Evolutionary conservation across 805 yeast genomes (phyloP), one percentile per base, ranked within the genome.

Genomic region (Scheffersomyces spartinae): DNA sequence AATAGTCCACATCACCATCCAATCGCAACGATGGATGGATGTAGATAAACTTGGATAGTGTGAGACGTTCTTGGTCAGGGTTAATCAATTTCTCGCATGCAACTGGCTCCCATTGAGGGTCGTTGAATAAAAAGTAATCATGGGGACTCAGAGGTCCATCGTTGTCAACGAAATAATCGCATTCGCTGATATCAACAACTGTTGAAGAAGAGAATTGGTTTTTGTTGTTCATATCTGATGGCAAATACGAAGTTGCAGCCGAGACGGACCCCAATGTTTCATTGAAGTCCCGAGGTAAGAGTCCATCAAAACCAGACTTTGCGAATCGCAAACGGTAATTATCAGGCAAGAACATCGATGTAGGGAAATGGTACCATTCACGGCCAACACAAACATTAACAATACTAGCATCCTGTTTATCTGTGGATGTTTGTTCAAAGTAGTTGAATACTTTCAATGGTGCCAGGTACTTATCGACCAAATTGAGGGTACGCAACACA

Each of bases 351-450:
- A 86, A 83, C 45, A 85, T 81, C 0, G 95, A 85, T 1, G 81
- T 74, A 7, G 97, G 95, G 50, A 60, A 86, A 43, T 88, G 80
- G 43, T 83, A 84, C 96, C 96, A 86, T 53, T 88, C 96, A 31
- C 94, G 67, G 2, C 95, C 96, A n/a, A 80, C 64, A 50, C 97
- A 88, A 0, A 88, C 77, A 36, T 72, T 77, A 6, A 25, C 28
- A 10, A 10, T 11, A n/a, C 25, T 25, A 12, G 26, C 12, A 18
- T 52, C 55, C 9, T 33, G 25, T 3, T 41, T 38, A 5, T 42
- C 30, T 1, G 37, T 33, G 2, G 38, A 12, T 11, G 43, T 28
- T 2, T 33, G 29, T 15, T 65, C 63, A 9, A 67, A 36, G 16
- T 54, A 57, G n/a, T 54, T 38, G 40, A 73, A 77, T 1, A 78